Conservation (phyloP, 2,329 filamentous ascomycete genomes). For the Hirsutella rhossiliensis region DNA sequence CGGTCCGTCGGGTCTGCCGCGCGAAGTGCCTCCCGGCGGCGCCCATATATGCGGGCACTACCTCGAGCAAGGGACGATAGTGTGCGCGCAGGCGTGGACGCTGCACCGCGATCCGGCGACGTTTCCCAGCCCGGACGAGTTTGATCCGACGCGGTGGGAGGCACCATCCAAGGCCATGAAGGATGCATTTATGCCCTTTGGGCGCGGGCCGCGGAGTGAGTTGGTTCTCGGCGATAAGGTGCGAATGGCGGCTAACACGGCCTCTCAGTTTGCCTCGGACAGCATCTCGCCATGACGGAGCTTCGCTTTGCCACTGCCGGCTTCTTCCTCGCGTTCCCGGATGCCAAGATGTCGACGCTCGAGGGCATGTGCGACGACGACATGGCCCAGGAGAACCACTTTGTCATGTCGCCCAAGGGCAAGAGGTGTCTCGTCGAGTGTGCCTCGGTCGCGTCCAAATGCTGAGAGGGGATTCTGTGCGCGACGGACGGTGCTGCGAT, state of each 20-base stretch:
- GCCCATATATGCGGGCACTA: constrained; percentile 23
- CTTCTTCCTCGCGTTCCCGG: constrained; percentile 35
- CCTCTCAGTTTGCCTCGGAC: constrained; percentile 33
- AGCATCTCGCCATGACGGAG: constrained; percentile 45
- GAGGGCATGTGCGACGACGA: constrained; percentile 21
- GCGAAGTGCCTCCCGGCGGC: constrained; percentile 26
- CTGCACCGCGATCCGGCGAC: constrained; percentile 27
- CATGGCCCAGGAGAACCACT: constrained; percentile 18
- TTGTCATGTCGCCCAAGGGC: constrained; percentile 16
- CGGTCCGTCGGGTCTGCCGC: constrained; percentile 25
- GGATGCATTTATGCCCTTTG: constrained; percentile 37
- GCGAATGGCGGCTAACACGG: not conserved
- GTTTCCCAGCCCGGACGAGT: constrained; percentile 13
- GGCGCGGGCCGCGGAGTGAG: constrained; percentile 31
- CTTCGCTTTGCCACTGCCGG: constrained; percentile 34
- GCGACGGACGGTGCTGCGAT: too few species aligned
- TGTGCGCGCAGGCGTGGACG: constrained; percentile 30
- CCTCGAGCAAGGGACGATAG: constrained; percentile 24
- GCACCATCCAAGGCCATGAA: constrained; percentile 25
- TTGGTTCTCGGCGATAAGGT: not conserved
- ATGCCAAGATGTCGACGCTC: constrained; percentile 13
- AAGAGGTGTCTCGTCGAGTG: constrained; percentile 13
- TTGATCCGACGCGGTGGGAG: constrained; percentile 26
- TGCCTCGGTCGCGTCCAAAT: not conserved
- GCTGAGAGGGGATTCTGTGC: too few species aligned